phyloP scores from a whole-genome alignment of 768 basidiomycete genomes.

The Pleurotus eryngii region DNA sequence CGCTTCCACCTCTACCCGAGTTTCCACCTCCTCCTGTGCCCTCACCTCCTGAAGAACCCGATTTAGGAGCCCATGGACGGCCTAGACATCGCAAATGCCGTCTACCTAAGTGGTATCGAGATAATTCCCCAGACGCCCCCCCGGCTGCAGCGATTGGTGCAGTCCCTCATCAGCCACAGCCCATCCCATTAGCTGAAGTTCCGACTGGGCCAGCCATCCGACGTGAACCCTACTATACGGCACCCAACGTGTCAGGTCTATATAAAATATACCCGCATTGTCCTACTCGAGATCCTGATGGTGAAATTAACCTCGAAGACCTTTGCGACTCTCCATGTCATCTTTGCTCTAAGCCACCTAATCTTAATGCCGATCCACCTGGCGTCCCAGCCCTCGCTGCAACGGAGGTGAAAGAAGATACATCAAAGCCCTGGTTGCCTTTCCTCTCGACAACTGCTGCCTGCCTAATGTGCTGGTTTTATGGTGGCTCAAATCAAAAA shows the following conservation, averaged over 20 bases:
- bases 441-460: conserved; percentile 2
- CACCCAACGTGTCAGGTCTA: not conserved
- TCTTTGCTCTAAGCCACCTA: not conserved
- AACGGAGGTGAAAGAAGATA: not conserved
- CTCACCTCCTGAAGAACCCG: no score
- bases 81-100: no score
- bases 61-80: no score
- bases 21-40: no score
- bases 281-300: conserved; percentile 3
- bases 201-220: no score
- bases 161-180: no score
- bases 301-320: not conserved
- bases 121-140: no score
- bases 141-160: no score
- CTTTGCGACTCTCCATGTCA: not conserved
- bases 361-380: no score
- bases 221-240: not conserved
- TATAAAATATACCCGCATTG: not conserved
- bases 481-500: conserved; percentile 12
- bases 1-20: no score
- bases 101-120: no score
- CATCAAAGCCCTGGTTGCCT: not conserved
- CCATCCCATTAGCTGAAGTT: no score
- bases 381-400: not conserved
- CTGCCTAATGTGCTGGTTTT: conserved; percentile 22